phyloP scores from a whole-genome alignment of 2,329 filamentous ascomycete genomes.

The Daldinia sp. region DNA sequence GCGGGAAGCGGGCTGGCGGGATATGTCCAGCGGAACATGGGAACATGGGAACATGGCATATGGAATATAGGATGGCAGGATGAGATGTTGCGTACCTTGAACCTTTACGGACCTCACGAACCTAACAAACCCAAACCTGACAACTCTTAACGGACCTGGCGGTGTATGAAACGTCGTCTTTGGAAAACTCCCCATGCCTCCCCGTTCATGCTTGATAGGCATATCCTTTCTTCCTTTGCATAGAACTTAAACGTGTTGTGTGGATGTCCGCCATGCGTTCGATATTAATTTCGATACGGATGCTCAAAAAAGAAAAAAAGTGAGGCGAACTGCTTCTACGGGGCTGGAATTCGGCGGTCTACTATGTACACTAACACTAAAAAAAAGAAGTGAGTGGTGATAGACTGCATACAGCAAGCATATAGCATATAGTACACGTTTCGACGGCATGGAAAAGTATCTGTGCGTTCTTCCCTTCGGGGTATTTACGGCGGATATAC shows the following conservation, averaged over 20 bases:
- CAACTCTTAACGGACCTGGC: slow-evolving; percentile 15
- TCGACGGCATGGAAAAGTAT: neutral
- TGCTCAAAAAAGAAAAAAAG: slow-evolving; percentile 28
- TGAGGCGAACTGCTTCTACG: slow-evolving; percentile 36
- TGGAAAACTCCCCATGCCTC: neutral
- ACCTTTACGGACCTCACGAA: neutral
- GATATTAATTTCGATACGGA: slow-evolving; percentile 35
- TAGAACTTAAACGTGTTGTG: slow-evolving; percentile 20
- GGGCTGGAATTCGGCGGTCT: slow-evolving; percentile 35
- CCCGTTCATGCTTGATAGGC: slow-evolving; percentile 6
- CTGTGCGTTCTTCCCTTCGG: neutral
- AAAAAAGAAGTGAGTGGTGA: neutral
- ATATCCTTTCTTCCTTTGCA: slow-evolving; percentile 14
- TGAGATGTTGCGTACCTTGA: too few species aligned
- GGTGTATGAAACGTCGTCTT: slow-evolving; percentile 18
- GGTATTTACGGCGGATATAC: neutral
- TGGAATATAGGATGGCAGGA: neutral
- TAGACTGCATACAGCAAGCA: neutral
- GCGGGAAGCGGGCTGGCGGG: slow-evolving; percentile 5
- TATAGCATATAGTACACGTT: neutral
- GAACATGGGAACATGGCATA: too few species aligned
- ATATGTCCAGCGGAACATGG: slow-evolving; percentile 8
- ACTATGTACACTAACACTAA: too few species aligned
- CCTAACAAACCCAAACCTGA: too few species aligned
- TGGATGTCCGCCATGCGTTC: slow-evolving; percentile 35